Conservation (phyloP, 768 basidiomycete species). For the Collybiopsis luxurians region DNA sequence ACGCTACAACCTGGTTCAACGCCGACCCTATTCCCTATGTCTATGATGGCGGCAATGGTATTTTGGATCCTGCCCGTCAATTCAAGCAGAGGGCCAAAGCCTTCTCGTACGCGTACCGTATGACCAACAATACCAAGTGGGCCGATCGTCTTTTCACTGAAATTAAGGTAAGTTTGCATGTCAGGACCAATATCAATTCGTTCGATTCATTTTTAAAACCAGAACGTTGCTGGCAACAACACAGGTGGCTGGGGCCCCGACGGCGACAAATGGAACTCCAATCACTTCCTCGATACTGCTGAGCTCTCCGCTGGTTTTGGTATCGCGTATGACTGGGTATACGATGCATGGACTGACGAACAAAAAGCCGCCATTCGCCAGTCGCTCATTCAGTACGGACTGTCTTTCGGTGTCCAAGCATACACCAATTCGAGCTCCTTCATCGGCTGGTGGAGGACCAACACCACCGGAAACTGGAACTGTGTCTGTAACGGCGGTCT, state of each 20-base stretch:
- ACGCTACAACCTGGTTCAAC: constrained; percentile 74
- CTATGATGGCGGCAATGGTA: constrained; percentile 84
- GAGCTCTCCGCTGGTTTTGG: constrained; percentile 88
- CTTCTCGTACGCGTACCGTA: constrained; percentile 84
- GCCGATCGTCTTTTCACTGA: constrained; percentile 83
- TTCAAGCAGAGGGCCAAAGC: constrained; percentile 92
- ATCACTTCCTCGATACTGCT: constrained; percentile 91
- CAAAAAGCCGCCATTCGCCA: constrained; percentile 69
- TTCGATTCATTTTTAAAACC: not conserved
- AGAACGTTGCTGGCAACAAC: constrained; percentile 79
- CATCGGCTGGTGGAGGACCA: constrained; percentile 76
- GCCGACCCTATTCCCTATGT: constrained; percentile 66
- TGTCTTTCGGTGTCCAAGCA: constrained; percentile 59
- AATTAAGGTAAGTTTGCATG: constrained; percentile 58
- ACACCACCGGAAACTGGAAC: constrained; percentile 93
- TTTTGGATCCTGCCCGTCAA: constrained; percentile 86
- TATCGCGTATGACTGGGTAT: constrained; percentile 95
- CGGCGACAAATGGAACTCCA: constrained; percentile 77
- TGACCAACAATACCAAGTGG: constrained; percentile 93
- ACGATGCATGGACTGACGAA: constrained; percentile 74
- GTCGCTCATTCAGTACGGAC: constrained; percentile 77
- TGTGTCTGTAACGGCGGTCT: constrained; percentile 94
- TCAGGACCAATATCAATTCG: not conserved
- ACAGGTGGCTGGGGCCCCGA: constrained; percentile 61
- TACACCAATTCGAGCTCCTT: constrained; percentile 40